Base-by-base conservation (phyloP, 495 filamentous ascomycete species). In the Apiosordaria backusii region DNA sequence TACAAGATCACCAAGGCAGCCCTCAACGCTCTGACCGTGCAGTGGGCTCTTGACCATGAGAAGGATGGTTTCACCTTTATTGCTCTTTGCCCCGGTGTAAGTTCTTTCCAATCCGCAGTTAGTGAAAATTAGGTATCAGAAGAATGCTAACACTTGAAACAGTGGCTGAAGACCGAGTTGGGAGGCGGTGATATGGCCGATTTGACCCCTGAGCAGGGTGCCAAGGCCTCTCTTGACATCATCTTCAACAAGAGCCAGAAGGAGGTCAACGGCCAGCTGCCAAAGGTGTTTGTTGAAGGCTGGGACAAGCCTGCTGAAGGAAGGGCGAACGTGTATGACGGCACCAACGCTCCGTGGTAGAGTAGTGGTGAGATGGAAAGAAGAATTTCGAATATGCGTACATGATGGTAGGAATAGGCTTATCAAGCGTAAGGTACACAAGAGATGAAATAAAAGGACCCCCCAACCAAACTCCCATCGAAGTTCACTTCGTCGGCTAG, bases 1-100 rank as follows among this genome's bases (percentile, higher is more conserved):
- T 86, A 87, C 67, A 84, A 82, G 66, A 77, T 86, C 64, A 73
- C 78, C 40, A 87, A 86, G 69, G 80, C 83, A 0, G 81, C 80
- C 2, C 61, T 84, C 60, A 84, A 85, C 61, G 79, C 80, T 71
- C 67, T 86, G 4, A 85, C 79, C 3, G 75, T 80, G 0, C 80
- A 84, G 64, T 84, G 84, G 61, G 76, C 82, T 0, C 64, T 76
- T 52, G 69, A 74, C 18, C 80, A 77, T 63, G 76, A 69, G 2
- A 65, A 75, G 4, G 72, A 81, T 9, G 79, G 80, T 0, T 83
- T 86, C 59, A 79, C 76, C 0, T 76, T 85, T 26, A 63, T 84
- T 35, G 75, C 77, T 7, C 29, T 85, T 26, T 75, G 67, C 55
- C 84, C 83, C 7, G 84, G 83, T 3, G 82, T 60, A 60, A 23